Percentiles rank a stretch among this genome's conserved stretches.
Conservation (phyloP, 441 rosid genomes). For the Populus hybrid region DNA sequence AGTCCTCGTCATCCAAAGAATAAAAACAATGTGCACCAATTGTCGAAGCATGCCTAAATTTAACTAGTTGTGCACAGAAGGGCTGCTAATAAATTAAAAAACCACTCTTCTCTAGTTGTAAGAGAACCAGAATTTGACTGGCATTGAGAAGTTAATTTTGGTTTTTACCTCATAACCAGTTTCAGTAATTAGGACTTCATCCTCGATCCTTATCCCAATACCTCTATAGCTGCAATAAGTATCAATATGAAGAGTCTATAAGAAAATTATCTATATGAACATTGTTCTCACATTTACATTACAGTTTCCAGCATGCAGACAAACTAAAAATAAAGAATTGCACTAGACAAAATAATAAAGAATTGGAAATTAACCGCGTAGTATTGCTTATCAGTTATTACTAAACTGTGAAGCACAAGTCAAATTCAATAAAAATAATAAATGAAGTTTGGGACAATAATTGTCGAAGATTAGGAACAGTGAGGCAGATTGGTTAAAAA, state of each 20-base stretch:
- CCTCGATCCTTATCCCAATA: constrained; percentile 92
- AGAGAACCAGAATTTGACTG: not conserved
- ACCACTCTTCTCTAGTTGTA: too few species aligned
- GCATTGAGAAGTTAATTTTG: not conserved
- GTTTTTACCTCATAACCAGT: constrained; percentile 72
- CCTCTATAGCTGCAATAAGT: constrained; percentile 61
- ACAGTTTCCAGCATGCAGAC: not conserved
- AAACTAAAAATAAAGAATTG: not conserved
- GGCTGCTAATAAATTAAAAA: not conserved
- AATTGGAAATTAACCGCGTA: not conserved
- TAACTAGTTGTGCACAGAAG: not conserved
- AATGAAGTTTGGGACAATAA: not conserved
- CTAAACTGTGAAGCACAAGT: not conserved
- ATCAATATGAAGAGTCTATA: constrained; percentile 3
- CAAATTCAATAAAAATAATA: too few species aligned
- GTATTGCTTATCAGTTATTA: not conserved
- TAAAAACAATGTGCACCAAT: not conserved
- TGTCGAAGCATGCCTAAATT: not conserved
- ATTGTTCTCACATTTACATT: not conserved
- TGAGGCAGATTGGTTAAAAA: not conserved
- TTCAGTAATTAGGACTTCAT: constrained; percentile 92
- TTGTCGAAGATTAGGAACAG: not conserved
- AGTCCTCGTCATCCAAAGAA: not conserved
- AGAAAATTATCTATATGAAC: not conserved
- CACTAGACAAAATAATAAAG: not conserved